Percentiles rank a stretch among this genome's conserved stretches.
phyloP scores from a whole-genome alignment of 169 alveolate species.

The Sarcocystis neurona region DNA sequence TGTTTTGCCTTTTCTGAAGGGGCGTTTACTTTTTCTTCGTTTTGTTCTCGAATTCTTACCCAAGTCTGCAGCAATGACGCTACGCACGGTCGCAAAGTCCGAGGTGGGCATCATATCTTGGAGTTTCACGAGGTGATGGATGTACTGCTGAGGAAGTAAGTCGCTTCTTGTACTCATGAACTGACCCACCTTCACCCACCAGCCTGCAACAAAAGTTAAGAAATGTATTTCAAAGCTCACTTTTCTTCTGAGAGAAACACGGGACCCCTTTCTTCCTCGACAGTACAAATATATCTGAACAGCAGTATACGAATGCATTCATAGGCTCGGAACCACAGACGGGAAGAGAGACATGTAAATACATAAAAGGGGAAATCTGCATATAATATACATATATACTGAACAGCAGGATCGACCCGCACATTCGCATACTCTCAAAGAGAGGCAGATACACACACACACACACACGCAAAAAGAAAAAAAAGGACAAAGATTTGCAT shows the following conservation, averaged over 20 bases:
- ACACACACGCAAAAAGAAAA: no score
- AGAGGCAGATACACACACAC: no score
- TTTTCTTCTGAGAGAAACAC: not conserved
- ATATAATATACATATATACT: no score
- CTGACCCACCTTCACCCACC: constrained; percentile 94
- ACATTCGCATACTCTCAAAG: no score
- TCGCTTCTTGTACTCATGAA: constrained; percentile 89
- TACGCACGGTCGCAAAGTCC: constrained; percentile 70
- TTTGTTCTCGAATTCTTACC: constrained; percentile 64
- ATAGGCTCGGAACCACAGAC: no score
- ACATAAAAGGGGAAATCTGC: no score
- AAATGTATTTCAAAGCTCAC: not conserved
- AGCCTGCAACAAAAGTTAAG: constrained; percentile 70
- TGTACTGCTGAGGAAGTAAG: constrained; percentile 84
- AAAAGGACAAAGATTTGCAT: no score
- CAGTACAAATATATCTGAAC: not conserved
- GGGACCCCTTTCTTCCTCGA: not conserved
- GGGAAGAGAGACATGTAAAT: no score
- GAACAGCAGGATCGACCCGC: no score
- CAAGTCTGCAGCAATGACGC: constrained; percentile 79
- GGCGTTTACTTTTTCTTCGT: no score
- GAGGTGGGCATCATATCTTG: constrained; percentile 90
- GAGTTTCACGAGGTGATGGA: constrained; percentile 81
- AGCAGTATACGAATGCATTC: not conserved
- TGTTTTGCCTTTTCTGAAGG: no score